Percentiles rank a stretch among this genome's conserved stretches.
phyloP scores from a whole-genome alignment of 106 monocot genomes.

The Apostasia shenzhenica region DNA sequence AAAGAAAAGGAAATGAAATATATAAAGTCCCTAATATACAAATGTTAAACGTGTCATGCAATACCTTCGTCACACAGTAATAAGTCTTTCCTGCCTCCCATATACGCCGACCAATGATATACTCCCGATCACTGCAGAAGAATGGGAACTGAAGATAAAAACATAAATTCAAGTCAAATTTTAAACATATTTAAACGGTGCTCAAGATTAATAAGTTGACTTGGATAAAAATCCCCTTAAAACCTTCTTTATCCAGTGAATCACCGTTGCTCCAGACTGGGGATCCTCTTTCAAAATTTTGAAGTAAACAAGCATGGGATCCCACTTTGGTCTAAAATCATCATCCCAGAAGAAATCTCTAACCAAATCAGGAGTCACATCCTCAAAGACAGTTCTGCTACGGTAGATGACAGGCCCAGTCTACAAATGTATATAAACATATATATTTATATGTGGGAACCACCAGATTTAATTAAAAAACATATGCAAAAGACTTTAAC shows the following conservation, averaged over 20 bases:
- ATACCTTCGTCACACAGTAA: conserved; percentile 96
- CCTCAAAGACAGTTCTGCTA: conserved; percentile 90
- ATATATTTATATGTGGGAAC: neutral
- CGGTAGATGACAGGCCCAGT: conserved; percentile 63
- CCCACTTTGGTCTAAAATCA: conserved; percentile 89
- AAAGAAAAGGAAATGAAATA: neutral
- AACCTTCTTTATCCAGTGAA: conserved; percentile 99
- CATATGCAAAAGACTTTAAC: neutral
- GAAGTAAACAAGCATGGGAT: conserved; percentile 77
- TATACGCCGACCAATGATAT: conserved; percentile 84
- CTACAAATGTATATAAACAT: conserved; percentile 23
- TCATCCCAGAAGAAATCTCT: conserved; percentile 99
- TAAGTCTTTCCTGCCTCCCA: conserved; percentile 87
- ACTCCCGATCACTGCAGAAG: conserved; percentile 95
- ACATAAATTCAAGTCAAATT: conserved; percentile 3
- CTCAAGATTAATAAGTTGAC: neutral
- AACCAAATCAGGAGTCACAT: conserved; percentile 87
- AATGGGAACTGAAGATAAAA: conserved; percentile 82
- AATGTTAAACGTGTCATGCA: neutral
- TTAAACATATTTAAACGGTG: conserved; percentile 3
- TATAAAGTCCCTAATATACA: neutral
- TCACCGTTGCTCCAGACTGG: conserved; percentile 55
- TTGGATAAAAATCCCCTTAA: conserved; percentile 3
- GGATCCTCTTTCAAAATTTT: conserved; percentile 75
- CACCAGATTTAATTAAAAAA: neutral